A percentile compares a stretch with the other conserved stretches of the same genome.
These are phyloP conservation scores for Globisporangium radiosum DNA, from an alignment of 352 stramenopile species.

Conservation along the genomic window DNA sequence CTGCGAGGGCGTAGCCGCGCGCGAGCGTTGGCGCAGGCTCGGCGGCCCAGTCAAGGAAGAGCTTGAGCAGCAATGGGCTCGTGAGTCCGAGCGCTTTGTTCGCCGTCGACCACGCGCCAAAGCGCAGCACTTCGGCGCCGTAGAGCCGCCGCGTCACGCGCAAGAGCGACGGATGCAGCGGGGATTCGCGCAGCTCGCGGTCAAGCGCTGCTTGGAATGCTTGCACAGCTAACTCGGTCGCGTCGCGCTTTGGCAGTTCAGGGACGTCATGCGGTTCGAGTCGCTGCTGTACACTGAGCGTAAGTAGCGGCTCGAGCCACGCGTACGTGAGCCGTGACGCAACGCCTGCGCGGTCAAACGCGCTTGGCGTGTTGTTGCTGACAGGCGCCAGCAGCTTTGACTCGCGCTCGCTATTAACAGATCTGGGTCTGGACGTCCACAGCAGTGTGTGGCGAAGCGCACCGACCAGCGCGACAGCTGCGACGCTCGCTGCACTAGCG, in stretches of 20 bases:
- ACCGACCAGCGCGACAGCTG: conserved; percentile 2
- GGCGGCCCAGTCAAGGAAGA: conserved; percentile 72
- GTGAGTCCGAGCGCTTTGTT: conserved; percentile 70
- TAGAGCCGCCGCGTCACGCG: conserved; percentile 48
- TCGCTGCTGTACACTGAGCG: conserved; percentile 35
- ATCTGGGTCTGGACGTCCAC: no score
- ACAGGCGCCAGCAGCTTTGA: neutral
- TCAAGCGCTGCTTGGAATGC: conserved; percentile 40
- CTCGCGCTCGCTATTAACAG: neutral
- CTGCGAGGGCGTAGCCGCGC: conserved; percentile 52
- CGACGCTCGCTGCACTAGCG: neutral
- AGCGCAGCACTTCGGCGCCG: conserved; percentile 41
- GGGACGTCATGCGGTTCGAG: conserved; percentile 60
- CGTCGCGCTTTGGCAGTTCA: conserved; percentile 37
- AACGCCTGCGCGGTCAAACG: conserved; percentile 46
- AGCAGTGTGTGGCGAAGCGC: conserved; percentile 9
- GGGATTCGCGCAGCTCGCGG: conserved; percentile 17
- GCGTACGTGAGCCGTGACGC: conserved; percentile 57
- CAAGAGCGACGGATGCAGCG: conserved; percentile 34
- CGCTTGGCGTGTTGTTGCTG: conserved; percentile 10
- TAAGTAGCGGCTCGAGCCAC: conserved; percentile 67
- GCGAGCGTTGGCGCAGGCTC: conserved; percentile 26
- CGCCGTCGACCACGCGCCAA: conserved; percentile 56
- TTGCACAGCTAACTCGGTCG: conserved; percentile 31
- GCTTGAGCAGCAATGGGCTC: conserved; percentile 72